Base-by-base conservation (phyloP, 2,329 filamentous ascomycete species). In the Westerdykella sp. region DNA sequence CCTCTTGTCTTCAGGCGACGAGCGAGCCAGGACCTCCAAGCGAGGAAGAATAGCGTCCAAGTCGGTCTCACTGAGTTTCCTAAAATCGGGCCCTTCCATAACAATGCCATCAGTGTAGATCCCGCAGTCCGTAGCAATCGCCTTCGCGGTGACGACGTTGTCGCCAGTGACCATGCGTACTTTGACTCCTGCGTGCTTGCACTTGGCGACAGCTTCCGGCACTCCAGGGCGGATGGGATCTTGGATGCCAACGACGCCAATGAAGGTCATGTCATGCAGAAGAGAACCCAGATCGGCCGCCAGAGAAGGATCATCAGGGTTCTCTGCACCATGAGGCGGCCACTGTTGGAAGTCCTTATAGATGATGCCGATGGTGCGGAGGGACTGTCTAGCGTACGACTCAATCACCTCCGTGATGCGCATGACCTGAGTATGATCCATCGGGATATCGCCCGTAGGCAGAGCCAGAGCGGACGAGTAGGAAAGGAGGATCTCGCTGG, bases 121-220 rank as follows among this genome's bases (percentile, higher is more conserved):
- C 23, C 84, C 84, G 60, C 84, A 87, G 54, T 88, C 84, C 45
- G 73, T 75, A 13, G 85, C 85, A 55, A 89, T 89, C 14, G 85
- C 82, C 60, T 83, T 77, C 1, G 84, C 85, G 2, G 85, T 89
- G 43, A 84, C 71, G 55, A 83, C 78, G 68, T 89, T 88, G 68
- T 89, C 85, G 44, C 85, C 85, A 7, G 85, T 89, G 3, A 89
- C 85, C 85, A 89, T 89, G 55, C 84, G 82, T 14, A 88, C 83
- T 44, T 82, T 75, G 6, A 89, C 84, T 41, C 85, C 85, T 4
- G 85, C 85, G 42, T 77, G 75, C 59, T 87, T 81, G 60, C 84
- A 88, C 43, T 79, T 73, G 39, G 68, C 71, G 13, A 89, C 84
- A 10, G 85, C 84, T 35, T 87, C 78, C 1, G 73, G 73, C n/a